Percentiles rank a stretch among this genome's conserved stretches.
Conservation (phyloP, 306 rosid species). For the Vigna mungo region DNA sequence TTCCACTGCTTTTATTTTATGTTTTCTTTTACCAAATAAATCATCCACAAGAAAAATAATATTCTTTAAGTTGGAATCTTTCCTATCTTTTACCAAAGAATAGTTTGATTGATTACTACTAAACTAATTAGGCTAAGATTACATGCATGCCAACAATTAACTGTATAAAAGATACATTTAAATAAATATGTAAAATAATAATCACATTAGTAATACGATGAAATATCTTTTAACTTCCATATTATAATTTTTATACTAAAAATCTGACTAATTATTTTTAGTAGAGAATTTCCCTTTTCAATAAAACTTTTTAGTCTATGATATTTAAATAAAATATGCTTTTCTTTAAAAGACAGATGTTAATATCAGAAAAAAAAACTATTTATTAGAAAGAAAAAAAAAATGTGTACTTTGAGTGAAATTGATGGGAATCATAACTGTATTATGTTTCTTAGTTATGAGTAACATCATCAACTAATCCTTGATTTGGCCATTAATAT, state of each 20-base stretch:
- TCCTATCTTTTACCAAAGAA: neutral
- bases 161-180: neutral
- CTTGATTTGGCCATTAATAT: neutral
- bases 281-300: too few species aligned
- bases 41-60: neutral
- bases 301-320: too few species aligned
- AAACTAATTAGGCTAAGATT: constrained; percentile 8
- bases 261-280: too few species aligned
- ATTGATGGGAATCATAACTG: constrained; percentile 29
- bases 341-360: too few species aligned
- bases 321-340: too few species aligned
- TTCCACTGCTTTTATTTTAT: too few species aligned
- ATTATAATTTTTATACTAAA: too few species aligned
- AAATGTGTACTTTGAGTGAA: neutral
- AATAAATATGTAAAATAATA: neutral
- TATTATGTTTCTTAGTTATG: constrained; percentile 24
- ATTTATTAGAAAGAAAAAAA: too few species aligned
- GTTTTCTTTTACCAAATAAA: neutral
- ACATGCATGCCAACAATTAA: neutral
- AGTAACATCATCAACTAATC: constrained; percentile 14
- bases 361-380: too few species aligned
- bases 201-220: too few species aligned
- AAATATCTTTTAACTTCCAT: too few species aligned
- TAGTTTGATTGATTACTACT: constrained; percentile 1
- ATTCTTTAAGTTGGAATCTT: neutral